Conservation (phyloP, 73 alveolate species). For the Urostyla sp. region DNA sequence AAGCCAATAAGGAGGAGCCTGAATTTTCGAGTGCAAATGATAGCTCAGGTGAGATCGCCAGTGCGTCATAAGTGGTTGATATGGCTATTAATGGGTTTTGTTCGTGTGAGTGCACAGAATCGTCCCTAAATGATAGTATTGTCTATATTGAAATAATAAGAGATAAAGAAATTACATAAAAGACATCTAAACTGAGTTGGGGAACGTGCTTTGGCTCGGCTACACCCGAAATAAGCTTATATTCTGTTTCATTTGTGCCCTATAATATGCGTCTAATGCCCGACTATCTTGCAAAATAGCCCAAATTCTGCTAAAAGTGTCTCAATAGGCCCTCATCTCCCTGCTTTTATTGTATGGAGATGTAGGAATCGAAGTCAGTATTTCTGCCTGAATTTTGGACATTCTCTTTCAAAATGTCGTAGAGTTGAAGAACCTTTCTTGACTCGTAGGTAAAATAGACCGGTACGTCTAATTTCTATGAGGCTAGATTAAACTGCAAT, state of each 20-base stretch:
- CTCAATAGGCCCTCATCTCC: no score
- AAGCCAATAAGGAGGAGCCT: constrained; percentile 50
- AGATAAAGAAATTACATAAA: not conserved
- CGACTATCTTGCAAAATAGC: no score
- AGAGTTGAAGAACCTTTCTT: not conserved
- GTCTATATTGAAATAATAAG: not conserved
- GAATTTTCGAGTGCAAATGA: constrained; percentile 15
- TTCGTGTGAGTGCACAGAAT: constrained; percentile 19
- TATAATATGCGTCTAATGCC: no score
- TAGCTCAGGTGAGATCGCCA: constrained; percentile 62
- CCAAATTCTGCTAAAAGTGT: no score
- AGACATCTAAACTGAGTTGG: constrained; percentile 14
- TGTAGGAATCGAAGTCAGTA: no score
- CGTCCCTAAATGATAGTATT: not conserved
- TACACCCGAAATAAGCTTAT: not conserved
- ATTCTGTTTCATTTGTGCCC: constrained; percentile 33
- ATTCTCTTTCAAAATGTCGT: not conserved
- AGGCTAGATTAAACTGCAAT: not conserved
- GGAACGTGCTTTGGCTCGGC: constrained; percentile 26
- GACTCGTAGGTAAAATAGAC: constrained; percentile 51
- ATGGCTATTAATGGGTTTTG: constrained; percentile 54
- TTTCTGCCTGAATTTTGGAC: no score
- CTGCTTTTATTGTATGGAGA: no score
- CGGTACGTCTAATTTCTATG: constrained; percentile 19
- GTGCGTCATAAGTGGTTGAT: constrained; percentile 51